Percentiles rank a stretch among this genome's conserved stretches.
These are phyloP conservation scores for Picochlorum sp. DNA, from an alignment of 139 green algal species.

Conservation along the genomic window DNA sequence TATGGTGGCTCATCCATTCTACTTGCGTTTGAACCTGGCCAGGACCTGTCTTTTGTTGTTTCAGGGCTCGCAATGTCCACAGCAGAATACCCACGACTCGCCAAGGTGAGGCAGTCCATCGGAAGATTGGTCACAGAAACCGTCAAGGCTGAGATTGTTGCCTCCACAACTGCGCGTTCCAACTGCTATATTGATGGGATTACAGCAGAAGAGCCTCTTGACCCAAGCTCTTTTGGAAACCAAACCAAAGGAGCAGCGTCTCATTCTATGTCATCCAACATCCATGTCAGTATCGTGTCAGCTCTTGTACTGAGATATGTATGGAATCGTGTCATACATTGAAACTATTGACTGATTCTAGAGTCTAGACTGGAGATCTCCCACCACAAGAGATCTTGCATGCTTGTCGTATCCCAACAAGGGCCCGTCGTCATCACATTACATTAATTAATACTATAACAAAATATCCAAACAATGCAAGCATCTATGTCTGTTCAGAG, in stretches of 20 bases:
- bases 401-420: too few relatives aligned
- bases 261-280: background rate
- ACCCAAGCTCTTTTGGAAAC: background rate
- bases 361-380: too few relatives aligned
- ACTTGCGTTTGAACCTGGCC: background rate
- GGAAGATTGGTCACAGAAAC: constrained; percentile 3
- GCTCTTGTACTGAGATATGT: background rate
- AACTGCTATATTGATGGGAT: constrained; percentile 1
- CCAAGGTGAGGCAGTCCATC: constrained; percentile 1
- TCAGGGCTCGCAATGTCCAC: background rate
- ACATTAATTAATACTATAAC: too few relatives aligned
- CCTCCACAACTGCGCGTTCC: background rate
- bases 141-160: background rate
- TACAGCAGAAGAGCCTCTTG: background rate
- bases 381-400: too few relatives aligned
- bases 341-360: too few relatives aligned
- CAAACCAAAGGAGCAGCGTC: background rate
- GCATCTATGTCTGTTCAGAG: too few relatives aligned
- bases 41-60: background rate
- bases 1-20: constrained; percentile 5
- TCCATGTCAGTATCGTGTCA: background rate
- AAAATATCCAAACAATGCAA: too few relatives aligned
- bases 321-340: too few relatives aligned
- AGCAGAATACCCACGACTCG: constrained; percentile 4
- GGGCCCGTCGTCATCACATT: too few relatives aligned